phyloP scores from a whole-genome alignment of 2,329 filamentous ascomycete genomes.

The Fusarium foetens region DNA sequence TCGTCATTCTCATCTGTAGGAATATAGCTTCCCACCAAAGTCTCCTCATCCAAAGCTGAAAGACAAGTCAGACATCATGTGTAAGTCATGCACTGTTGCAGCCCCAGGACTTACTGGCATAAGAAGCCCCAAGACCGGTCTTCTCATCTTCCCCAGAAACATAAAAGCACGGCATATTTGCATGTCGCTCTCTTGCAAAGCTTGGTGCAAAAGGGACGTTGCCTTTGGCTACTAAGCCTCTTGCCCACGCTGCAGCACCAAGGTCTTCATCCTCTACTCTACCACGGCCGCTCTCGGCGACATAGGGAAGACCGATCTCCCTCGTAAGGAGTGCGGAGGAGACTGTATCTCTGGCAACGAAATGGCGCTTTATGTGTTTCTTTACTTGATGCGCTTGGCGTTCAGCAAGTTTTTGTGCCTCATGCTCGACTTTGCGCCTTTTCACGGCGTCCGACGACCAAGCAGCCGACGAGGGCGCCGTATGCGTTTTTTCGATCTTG shows the following conservation, averaged over 20 bases:
- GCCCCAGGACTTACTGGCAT: slow-evolving; percentile 53
- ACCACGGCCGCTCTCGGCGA: slow-evolving; percentile 35
- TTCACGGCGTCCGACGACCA: slow-evolving; percentile 71
- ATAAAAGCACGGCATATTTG: slow-evolving; percentile 55
- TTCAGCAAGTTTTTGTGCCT: slow-evolving; percentile 42
- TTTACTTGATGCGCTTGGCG: slow-evolving; percentile 47
- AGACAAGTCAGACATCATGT: slow-evolving; percentile 5
- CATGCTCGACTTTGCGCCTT: slow-evolving; percentile 60
- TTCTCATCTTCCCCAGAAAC: slow-evolving; percentile 53
- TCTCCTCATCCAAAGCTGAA: slow-evolving; percentile 49
- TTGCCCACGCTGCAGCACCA: slow-evolving; percentile 52
- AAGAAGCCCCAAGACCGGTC: slow-evolving; percentile 55
- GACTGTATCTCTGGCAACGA: slow-evolving; percentile 50
- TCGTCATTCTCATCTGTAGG: slow-evolving; percentile 55
- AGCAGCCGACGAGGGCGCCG: slow-evolving; percentile 59
- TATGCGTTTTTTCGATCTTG: slow-evolving; percentile 69
- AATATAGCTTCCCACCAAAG: slow-evolving; percentile 55
- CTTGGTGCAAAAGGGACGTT: slow-evolving; percentile 50
- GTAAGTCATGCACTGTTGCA: neutral
- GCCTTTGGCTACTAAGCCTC: slow-evolving; percentile 54
- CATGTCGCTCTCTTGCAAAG: slow-evolving; percentile 41
- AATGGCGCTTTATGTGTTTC: slow-evolving; percentile 53
- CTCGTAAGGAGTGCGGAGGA: slow-evolving; percentile 41
- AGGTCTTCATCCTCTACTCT: slow-evolving; percentile 41
- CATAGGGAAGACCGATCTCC: slow-evolving; percentile 38